These are phyloP conservation scores for Chaetoscypha palmicola DNA, from an alignment of 2,329 filamentous ascomycete genomes.

Conservation along the genomic window DNA sequence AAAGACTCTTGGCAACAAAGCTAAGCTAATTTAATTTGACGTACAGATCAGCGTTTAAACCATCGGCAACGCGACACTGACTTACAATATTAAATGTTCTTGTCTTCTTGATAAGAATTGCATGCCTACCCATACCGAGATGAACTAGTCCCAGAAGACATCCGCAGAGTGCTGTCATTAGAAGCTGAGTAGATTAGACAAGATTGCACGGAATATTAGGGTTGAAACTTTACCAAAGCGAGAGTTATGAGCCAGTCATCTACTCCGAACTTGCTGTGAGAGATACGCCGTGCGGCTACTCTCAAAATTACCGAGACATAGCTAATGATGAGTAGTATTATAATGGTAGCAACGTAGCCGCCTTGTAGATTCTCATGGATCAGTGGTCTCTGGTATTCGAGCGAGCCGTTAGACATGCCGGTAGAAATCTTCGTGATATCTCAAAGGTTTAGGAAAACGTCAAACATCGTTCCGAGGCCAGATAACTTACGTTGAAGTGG, in stretches of 20 bases:
- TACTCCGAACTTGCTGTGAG: not conserved
- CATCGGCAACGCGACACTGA: no score
- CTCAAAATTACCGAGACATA: not conserved
- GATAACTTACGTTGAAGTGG: no score
- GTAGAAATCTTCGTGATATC: no score
- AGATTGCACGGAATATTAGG: not conserved
- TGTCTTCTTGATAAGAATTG: not conserved
- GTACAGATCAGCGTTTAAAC: no score
- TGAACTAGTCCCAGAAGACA: not conserved
- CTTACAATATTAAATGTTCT: not conserved
- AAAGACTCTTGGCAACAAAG: not conserved
- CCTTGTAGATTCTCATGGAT: not conserved
- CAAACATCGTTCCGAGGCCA: no score
- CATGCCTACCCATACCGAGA: not conserved
- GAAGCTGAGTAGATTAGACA: not conserved
- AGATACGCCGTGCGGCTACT: not conserved
- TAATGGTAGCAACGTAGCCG: not conserved
- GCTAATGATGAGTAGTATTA: not conserved
- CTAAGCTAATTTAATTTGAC: no score
- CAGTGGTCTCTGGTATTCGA: not conserved
- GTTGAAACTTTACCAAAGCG: not conserved
- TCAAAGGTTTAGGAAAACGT: no score
- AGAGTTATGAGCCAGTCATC: constrained; percentile 2
- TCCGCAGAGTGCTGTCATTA: not conserved
- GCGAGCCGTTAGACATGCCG: not conserved